These are phyloP conservation scores for Xylariaceae sp. DNA, from an alignment of 2,329 filamentous ascomycete species.

Conservation along the genomic window DNA sequence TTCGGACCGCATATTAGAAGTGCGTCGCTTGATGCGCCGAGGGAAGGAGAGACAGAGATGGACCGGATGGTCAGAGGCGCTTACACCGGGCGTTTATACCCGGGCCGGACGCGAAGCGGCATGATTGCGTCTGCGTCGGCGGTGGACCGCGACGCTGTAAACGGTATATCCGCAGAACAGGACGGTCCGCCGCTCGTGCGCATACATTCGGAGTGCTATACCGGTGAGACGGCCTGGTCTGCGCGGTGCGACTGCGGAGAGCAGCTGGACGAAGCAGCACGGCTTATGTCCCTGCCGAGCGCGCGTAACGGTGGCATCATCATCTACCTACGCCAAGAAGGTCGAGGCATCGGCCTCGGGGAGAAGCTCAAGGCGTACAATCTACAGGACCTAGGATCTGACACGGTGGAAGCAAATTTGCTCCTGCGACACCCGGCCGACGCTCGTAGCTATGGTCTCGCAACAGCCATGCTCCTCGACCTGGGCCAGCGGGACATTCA, in stretches of 20 bases:
- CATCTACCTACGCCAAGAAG: conserved; percentile 92
- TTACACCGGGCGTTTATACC: conserved; percentile 82
- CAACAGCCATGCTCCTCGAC: conserved; percentile 89
- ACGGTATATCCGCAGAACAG: conserved; percentile 12
- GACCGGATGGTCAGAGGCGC: conserved; percentile 92
- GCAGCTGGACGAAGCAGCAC: conserved; percentile 91
- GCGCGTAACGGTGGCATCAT: conserved; percentile 75
- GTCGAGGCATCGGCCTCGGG: conserved; percentile 86
- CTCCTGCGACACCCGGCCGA: conserved; percentile 89
- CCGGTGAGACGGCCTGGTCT: conserved; percentile 97
- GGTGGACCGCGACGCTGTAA: conserved; percentile 5
- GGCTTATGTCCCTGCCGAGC: conserved; percentile 76
- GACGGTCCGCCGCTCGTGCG: conserved; percentile 68
- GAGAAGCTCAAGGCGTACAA: conserved; percentile 99
- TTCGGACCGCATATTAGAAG: conserved; percentile 84
- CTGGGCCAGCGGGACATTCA: conserved; percentile 74
- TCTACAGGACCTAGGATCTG: conserved; percentile 91
- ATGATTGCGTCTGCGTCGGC: conserved; percentile 42
- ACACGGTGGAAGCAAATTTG: conserved; percentile 95
- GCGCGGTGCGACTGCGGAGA: conserved; percentile 97
- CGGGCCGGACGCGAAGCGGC: conserved; percentile 74
- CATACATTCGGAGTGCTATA: conserved; percentile 98
- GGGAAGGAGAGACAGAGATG: conserved; percentile 76
- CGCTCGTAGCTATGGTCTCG: conserved; percentile 90
- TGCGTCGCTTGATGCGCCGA: conserved; percentile 63